Base-by-base conservation (phyloP, 345 rosid genomes). In the Streptanthus diversifolius region DNA sequence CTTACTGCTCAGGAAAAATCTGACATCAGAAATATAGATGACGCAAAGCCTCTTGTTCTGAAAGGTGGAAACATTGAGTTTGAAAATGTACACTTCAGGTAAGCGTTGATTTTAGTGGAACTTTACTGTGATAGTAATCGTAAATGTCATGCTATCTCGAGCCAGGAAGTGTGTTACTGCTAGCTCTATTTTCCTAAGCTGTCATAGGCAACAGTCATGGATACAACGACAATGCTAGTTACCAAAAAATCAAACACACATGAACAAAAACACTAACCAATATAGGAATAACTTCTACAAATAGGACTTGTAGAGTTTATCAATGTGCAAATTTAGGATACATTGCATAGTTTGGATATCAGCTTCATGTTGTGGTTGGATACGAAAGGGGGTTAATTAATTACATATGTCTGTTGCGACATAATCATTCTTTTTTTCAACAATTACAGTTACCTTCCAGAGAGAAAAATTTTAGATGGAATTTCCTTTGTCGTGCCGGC, bases 61-160 rank as follows among this genome's bases (percentile, higher is more conserved):
- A 75, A 85, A 62, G 97, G 98, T 25, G 98, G 99, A 30, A 82
- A 74, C 83, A 90, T 95, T 77, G 80, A 82, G 75, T 95, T 95
- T 80, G 88, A 90, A 27, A 84, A 86, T 59, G 97, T 95, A 51
- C 86, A 88, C 83, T 95, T 95, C 84, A 84, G 99, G 99, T 95
- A 73, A 33, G 71, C 59, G 54, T 48, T 80, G 40, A 39, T 53
- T 53, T 25, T 54, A 49, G 27, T 72, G 45, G 55, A 54, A 47
- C 55, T 22, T 24, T 59, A 44, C 7, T 52, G 27, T 68, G 61
- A 47, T 67, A 66, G 55, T 53, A 25, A 24, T 72, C 19, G 27
- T 64, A 29, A 15, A 27, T 55, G 36, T 7, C 21, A 51, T 47
- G n/a, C 29, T 56, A 39, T 58, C 24, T 29, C 5, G 7, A 6